These are phyloP conservation scores for Tremella mesenterica DNA, from an alignment of 768 basidiomycete genomes.

Conservation along the genomic window DNA sequence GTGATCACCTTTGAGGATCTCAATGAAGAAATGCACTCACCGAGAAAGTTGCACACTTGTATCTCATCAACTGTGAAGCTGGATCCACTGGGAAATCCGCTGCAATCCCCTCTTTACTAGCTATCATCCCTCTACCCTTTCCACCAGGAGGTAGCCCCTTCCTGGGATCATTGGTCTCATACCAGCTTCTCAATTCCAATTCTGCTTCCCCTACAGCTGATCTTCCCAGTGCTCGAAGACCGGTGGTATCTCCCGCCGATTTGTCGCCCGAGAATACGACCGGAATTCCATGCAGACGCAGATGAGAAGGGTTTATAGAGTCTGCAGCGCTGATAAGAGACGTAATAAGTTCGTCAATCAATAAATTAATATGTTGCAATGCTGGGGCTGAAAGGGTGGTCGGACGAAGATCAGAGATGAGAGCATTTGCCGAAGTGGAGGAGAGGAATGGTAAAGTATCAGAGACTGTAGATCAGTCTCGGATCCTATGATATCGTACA, in stretches of 20 bases:
- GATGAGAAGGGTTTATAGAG: constrained; percentile 34
- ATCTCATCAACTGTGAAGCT: constrained; percentile 55
- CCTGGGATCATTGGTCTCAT: constrained; percentile 51
- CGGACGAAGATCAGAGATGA: constrained; percentile 87
- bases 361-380: constrained; percentile 49
- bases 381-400: constrained; percentile 72
- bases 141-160: constrained; percentile 23
- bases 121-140: constrained; percentile 20
- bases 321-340: constrained; percentile 21
- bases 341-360: constrained; percentile 40
- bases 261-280: constrained; percentile 33
- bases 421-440: constrained; percentile 73
- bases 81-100: constrained; percentile 34
- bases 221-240: constrained; percentile 59
- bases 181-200: constrained; percentile 80
- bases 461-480: too few relatives aligned
- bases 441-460: constrained; percentile 57
- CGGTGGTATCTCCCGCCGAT: constrained; percentile 19
- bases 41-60: constrained; percentile 50
- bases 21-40: constrained; percentile 18
- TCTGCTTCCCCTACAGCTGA: constrained; percentile 89
- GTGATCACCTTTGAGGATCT: background rate
- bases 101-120: constrained; percentile 4
- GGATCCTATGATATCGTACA: too few relatives aligned
- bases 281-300: constrained; percentile 29